A percentile compares a stretch with the other conserved stretches of the same genome.
Conservation (phyloP, 768 basidiomycete species). For the Russula emetica region DNA sequence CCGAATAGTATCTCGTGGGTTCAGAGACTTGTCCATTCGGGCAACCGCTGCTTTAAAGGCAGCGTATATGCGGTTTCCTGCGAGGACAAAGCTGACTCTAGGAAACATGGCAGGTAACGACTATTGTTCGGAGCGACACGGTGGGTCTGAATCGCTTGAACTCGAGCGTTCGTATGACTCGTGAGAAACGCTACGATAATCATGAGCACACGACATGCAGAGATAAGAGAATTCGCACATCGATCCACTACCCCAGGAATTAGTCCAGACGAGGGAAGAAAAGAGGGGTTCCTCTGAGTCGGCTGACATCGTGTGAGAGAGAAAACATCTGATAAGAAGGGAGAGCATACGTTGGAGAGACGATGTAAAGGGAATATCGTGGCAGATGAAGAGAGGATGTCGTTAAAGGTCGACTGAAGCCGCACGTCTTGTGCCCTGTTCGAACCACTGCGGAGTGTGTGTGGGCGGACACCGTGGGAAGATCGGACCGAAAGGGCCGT, state of each 20-base stretch:
- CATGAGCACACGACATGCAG: neutral
- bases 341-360: neutral
- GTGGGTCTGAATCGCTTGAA: neutral
- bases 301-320: neutral
- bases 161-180: neutral
- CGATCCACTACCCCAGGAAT: neutral
- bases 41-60: slow-evolving; percentile 60
- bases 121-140: neutral
- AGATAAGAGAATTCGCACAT: neutral
- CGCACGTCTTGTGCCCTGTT: too few relatives aligned
- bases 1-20: slow-evolving; percentile 59
- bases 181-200: neutral
- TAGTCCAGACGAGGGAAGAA: neutral
- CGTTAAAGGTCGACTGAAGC: neutral
- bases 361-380: neutral
- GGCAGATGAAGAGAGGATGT: slow-evolving; percentile 1
- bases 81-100: slow-evolving; percentile 6
- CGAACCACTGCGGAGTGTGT: too few relatives aligned
- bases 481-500: neutral
- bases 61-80: slow-evolving; percentile 29
- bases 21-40: slow-evolving; percentile 73
- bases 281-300: neutral
- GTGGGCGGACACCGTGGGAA: slow-evolving; percentile 9
- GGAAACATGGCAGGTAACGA: slow-evolving; percentile 12
- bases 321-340: neutral